Base-by-base conservation (phyloP, 2,329 filamentous ascomycete genomes). In the Cordyceps javanica region DNA sequence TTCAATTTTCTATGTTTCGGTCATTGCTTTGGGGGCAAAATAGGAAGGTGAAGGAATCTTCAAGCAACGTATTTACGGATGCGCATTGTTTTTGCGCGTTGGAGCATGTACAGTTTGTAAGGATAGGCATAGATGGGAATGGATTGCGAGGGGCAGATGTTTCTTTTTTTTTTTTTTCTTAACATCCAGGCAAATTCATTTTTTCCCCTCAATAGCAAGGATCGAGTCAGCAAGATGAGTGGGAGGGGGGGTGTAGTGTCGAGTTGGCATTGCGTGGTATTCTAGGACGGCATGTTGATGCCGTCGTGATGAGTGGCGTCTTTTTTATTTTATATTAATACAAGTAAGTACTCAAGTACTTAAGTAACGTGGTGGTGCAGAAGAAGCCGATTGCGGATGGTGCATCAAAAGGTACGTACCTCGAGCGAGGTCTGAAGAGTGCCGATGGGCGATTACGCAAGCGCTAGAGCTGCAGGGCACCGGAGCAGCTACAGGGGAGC, bases 381-480 rank as follows among this genome's bases (percentile, higher is more conserved):
- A 21, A n/a, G n/a, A 5, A 41, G 38, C 52, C 41, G 39, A 55
- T 55, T 38, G 23, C 41, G 52, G 52, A 25, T 19, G 36, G n/a
- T 23, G 21, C 19, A 41, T 41, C 9, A 21, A n/a, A n/a, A n/a
- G n/a, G n/a, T n/a, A n/a, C n/a, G 8, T 21, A 41, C 19, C 38
- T 19, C 21, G 38, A n/a, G n/a, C n/a, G n/a, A n/a, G n/a, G n/a
- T n/a, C 19, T 9, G 26, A n/a, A 19, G 11, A 46, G 28, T 39
- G 41, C 52, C 28, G 53, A 48, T 41, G 34, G n/a, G 44, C 34
- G 19, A 49, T 44, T 50, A 34, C 54, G 44, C 36, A 41, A 57
- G 16, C 36, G 42, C 42, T 48, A 55, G 16, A 28, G 19, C 34
- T 55, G 53, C 52, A 55, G 41, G 25, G 13, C 30, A 45, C 11